Conservation (phyloP, 1,284 basidiomycete genomes). For the Neotropicomus parvogracilis region DNA sequence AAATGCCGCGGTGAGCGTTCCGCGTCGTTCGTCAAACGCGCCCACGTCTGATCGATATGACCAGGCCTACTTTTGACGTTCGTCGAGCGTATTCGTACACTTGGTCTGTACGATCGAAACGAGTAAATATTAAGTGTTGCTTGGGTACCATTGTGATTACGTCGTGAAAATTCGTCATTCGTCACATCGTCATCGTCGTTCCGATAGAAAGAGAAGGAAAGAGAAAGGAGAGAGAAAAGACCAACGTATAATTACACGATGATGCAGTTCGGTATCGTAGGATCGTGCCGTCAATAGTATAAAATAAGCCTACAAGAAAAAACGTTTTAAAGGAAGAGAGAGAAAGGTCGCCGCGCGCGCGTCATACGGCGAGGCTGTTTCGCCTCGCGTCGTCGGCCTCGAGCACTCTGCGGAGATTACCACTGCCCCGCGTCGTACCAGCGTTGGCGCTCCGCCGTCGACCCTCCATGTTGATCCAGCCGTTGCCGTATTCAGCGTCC, state of each 20-base stretch:
- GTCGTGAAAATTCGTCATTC: conserved; percentile 31
- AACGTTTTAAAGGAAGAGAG: too few relatives aligned
- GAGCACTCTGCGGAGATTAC: conserved; percentile 27
- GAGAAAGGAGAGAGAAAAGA: background rate
- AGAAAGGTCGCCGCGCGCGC: conserved; percentile 1
- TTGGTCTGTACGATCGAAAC: background rate
- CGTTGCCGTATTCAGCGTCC: conserved; percentile 55
- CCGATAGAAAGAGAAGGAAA: conserved; percentile 1
- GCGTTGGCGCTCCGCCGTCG: conserved; percentile 43
- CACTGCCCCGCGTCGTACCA: conserved; percentile 21
- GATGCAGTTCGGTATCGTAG: conserved; percentile 14
- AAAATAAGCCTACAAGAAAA: conserved; percentile 38
- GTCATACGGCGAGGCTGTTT: conserved; percentile 34
- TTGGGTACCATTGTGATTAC: conserved; percentile 22
- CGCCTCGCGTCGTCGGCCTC: conserved; percentile 34
- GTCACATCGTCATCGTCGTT: conserved; percentile 15
- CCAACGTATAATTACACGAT: conserved; percentile 31
- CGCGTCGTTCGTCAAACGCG: background rate
- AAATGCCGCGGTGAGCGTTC: conserved; percentile 60
- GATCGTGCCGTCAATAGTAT: conserved; percentile 33
- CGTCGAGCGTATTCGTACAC: too few relatives aligned
- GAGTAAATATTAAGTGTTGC: conserved; percentile 19
- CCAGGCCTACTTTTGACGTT: conserved; percentile 32
- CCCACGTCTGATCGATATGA: conserved; percentile 2
- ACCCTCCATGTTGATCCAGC: conserved; percentile 57